Evolutionary conservation across 2,329 filamentous ascomycete species (phyloP).

Genomic region (Thelonectria discophora): DNA sequence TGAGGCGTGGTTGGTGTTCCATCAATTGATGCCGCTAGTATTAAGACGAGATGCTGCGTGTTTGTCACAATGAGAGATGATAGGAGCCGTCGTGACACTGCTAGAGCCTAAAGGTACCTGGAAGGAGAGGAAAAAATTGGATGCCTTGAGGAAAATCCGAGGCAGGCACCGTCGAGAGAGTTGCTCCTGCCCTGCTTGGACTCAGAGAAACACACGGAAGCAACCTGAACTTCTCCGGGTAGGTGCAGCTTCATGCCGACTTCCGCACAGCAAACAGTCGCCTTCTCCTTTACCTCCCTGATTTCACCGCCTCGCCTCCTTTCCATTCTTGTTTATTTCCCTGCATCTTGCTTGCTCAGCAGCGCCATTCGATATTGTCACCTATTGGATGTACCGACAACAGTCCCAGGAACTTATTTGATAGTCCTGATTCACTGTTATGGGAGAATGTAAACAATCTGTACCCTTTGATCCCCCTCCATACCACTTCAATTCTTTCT

Average conservation of each 20-base stretch:
- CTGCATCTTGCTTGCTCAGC: no score
- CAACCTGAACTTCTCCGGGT: not conserved
- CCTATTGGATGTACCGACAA: not conserved
- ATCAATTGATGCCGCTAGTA: not conserved
- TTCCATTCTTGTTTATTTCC: not conserved
- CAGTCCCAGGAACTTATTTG: not conserved
- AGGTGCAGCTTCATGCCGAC: not conserved
- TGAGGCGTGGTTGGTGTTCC: not conserved
- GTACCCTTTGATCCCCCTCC: no score
- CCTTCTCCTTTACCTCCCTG: not conserved
- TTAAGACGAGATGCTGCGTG: not conserved
- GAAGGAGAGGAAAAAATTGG: not conserved
- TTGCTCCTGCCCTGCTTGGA: no score
- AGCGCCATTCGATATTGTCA: not conserved
- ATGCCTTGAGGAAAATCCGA: no score
- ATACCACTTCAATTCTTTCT: not conserved
- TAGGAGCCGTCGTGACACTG: no score
- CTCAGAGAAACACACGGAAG: not conserved
- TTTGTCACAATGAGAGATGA: no score
- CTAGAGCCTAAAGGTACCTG: not conserved
- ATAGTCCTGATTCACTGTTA: slow-evolving; percentile 8
- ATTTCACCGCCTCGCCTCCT: not conserved
- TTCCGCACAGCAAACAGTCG: not conserved
- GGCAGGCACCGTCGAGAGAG: no score
- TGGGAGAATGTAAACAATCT: not conserved